A percentile compares a stretch with the other conserved stretches of the same genome.
Conservation (phyloP, 257 asterid species). For the Leptodermis oblonga region DNA sequence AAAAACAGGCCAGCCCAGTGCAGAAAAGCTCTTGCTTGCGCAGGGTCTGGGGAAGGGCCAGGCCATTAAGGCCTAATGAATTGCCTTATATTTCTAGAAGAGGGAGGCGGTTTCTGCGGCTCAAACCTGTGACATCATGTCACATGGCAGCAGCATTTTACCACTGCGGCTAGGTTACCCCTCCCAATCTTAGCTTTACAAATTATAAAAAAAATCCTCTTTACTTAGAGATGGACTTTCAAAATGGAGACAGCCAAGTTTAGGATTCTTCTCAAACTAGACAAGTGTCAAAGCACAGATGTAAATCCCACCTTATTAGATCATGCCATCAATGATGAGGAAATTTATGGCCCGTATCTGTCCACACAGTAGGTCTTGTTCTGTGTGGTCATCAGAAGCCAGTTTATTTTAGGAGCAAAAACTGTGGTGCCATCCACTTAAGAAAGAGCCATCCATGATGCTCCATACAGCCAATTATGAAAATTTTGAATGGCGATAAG, state of each 20-base stretch:
- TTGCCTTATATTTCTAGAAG: no score
- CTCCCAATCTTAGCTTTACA: not conserved
- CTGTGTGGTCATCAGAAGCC: constrained; percentile 99
- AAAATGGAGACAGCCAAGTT: not conserved
- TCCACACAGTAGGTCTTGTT: constrained; percentile 77
- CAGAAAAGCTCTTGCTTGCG: no score
- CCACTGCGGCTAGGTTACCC: no score
- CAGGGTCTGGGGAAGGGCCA: no score
- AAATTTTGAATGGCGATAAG: not conserved
- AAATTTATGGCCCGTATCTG: constrained; percentile 92
- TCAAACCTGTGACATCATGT: no score
- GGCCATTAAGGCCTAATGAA: no score
- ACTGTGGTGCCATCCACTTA: constrained; percentile 53
- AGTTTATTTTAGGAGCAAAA: constrained; percentile 70
- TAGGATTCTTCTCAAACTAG: not conserved
- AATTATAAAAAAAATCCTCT: not conserved
- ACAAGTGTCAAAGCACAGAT: not conserved
- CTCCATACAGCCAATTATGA: constrained; percentile 35
- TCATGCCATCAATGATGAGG: constrained; percentile 16
- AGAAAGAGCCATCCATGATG: constrained; percentile 56
- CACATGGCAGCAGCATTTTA: no score
- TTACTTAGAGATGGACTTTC: not conserved
- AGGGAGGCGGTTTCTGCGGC: no score
- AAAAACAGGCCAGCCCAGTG: no score
- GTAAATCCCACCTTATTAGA: not conserved